Conservation (phyloP, 2,329 filamentous ascomycete species). For the Akanthomyces uredinophilus region DNA sequence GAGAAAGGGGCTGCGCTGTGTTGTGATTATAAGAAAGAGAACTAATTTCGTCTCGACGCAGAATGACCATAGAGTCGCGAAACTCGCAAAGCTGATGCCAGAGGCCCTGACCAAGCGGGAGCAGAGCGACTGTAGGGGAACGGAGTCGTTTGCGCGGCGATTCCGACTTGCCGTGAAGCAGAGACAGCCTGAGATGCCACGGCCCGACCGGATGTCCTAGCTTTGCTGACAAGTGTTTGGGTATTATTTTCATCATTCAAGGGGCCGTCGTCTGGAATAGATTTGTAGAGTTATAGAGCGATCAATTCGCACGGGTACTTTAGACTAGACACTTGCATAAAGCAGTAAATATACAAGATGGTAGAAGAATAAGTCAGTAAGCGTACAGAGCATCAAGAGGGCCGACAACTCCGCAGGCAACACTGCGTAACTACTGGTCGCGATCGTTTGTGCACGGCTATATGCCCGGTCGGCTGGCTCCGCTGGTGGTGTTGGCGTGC, state of each 20-base stretch:
- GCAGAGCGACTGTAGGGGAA: slow-evolving; percentile 50
- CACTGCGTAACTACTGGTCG: too few species aligned
- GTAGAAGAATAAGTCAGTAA: background rate
- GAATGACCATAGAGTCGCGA: slow-evolving; percentile 58
- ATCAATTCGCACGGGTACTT: background rate
- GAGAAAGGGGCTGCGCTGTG: too few species aligned
- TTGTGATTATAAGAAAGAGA: too few species aligned
- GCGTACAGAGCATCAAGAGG: too few species aligned
- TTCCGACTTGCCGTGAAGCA: slow-evolving; percentile 45
- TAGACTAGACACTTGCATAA: background rate
- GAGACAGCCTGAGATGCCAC: slow-evolving; percentile 19
- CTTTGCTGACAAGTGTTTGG: background rate
- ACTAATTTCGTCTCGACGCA: slow-evolving; percentile 23
- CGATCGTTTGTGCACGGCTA: background rate
- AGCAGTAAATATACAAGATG: too few species aligned
- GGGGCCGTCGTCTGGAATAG: background rate
- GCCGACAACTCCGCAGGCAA: background rate
- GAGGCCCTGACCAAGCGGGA: slow-evolving; percentile 49
- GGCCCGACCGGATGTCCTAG: background rate
- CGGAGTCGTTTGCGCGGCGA: slow-evolving; percentile 45
- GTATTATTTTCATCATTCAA: background rate
- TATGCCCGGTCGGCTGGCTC: background rate
- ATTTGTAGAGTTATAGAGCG: background rate
- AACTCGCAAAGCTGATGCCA: slow-evolving; percentile 60
- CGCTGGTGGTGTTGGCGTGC: background rate